Evolutionary conservation across 768 basidiomycete species (phyloP).

Genomic region (Hericium coralloides): DNA sequence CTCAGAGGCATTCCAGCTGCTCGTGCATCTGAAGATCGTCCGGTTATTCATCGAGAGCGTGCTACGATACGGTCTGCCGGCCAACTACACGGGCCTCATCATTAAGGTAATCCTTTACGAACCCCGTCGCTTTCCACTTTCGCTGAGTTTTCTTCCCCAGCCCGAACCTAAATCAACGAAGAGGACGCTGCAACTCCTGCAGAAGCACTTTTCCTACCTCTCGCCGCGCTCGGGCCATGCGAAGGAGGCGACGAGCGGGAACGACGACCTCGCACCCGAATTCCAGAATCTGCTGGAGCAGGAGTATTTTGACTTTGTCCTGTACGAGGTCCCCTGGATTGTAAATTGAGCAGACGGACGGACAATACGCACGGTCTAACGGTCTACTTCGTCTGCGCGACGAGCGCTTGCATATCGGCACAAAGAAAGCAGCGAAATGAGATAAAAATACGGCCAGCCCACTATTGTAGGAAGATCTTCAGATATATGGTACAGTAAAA

Average conservation of each 20-base stretch:
- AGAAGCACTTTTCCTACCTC: slow-evolving; percentile 75
- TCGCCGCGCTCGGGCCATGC: slow-evolving; percentile 48
- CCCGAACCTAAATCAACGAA: slow-evolving; percentile 82
- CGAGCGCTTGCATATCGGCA: slow-evolving; percentile 2
- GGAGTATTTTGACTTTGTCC: slow-evolving; percentile 91
- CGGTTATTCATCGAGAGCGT: slow-evolving; percentile 93
- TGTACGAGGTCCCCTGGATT: slow-evolving; percentile 92
- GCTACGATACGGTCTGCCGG: slow-evolving; percentile 89
- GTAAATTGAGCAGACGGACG: slow-evolving; percentile 34
- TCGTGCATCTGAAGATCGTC: slow-evolving; percentile 88
- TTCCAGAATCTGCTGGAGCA: slow-evolving; percentile 91
- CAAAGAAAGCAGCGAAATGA: slow-evolving; percentile 12
- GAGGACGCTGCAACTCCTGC: slow-evolving; percentile 66
- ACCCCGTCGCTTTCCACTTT: neutral
- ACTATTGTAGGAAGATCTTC: slow-evolving; percentile 43
- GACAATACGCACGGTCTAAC: neutral
- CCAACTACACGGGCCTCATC: slow-evolving; percentile 75
- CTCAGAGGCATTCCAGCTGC: slow-evolving; percentile 89
- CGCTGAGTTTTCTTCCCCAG: slow-evolving; percentile 28
- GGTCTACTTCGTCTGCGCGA: no score
- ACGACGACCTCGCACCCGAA: slow-evolving; percentile 79
- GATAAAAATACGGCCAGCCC: slow-evolving; percentile 55
- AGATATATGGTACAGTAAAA: slow-evolving; percentile 27
- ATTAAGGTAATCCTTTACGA: slow-evolving; percentile 50
- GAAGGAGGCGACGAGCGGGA: slow-evolving; percentile 33